A percentile compares a stretch with the other conserved stretches of the same genome.
Conservation (phyloP, 345 rosid genomes). For the Melastoma malabathricum region DNA sequence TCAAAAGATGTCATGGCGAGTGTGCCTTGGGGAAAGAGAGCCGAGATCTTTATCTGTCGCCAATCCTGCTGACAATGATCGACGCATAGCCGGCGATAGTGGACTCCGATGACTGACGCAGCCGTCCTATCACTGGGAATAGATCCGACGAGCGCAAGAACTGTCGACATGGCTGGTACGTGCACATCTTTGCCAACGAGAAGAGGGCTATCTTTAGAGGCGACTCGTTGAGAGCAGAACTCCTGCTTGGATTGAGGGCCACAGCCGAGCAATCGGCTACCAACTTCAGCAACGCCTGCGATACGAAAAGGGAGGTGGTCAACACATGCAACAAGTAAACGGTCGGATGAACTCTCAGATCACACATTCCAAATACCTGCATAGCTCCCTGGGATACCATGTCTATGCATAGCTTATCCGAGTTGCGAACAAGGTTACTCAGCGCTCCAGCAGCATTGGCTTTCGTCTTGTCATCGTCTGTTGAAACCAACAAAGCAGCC, state of each 20-base stretch:
- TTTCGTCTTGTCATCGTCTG: slow-evolving; percentile 91
- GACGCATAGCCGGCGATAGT: slow-evolving; percentile 79
- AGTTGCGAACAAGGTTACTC: slow-evolving; percentile 94
- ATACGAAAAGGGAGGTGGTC: slow-evolving; percentile 1
- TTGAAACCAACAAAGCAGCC: slow-evolving; percentile 54
- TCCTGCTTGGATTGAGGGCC: slow-evolving; percentile 68
- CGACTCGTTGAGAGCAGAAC: slow-evolving; percentile 58
- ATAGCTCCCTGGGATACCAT: slow-evolving; percentile 83
- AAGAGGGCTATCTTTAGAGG: slow-evolving; percentile 84
- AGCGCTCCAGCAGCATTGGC: slow-evolving; percentile 97
- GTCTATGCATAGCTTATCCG: slow-evolving; percentile 80
- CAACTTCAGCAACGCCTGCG: slow-evolving; percentile 69
- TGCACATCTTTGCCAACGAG: slow-evolving; percentile 89
- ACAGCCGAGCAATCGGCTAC: slow-evolving; percentile 56
- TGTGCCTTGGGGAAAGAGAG: no score
- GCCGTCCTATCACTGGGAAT: slow-evolving; percentile 56
- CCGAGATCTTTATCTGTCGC: slow-evolving; percentile 10
- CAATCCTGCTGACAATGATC: slow-evolving; percentile 48
- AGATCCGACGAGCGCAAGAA: slow-evolving; percentile 66
- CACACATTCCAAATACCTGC: slow-evolving; percentile 39
- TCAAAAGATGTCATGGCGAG: no score
- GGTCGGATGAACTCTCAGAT: no score
- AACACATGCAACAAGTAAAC: no score
- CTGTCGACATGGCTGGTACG: slow-evolving; percentile 60
- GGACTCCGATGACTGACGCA: slow-evolving; percentile 75